Evolutionary conservation across 495 filamentous ascomycete genomes (phyloP), one percentile per base, ranked within the genome.

Genomic region (Penicillium psychrofluorescens): DNA sequence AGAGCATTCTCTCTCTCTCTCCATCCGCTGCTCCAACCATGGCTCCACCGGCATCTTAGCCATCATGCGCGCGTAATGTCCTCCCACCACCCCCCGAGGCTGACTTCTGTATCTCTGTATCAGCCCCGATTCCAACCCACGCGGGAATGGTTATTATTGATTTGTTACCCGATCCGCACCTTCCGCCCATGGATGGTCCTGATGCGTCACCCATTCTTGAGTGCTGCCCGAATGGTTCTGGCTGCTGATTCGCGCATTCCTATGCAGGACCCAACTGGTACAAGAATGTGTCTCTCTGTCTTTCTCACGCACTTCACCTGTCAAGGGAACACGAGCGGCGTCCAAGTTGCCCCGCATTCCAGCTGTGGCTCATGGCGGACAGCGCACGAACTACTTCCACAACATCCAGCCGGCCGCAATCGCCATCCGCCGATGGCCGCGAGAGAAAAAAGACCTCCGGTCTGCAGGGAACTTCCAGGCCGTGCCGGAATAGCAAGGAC

Each of bases 51-150:
- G 22, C 22, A 22, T 22, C 22, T 22, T 54, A 51, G 41, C 42
- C 48, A 54, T 57, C 51, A 57, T 48, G 42, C 48, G 48, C 51
- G 40, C 45, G 48, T 58, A 52, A 58, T 55, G 28, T 44, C 42
- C 36, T 35, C 29, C 35, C 36, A 38, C 11, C 35, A 11, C 32
- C 41, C 36, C 50, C 43, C 44, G 44, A 37, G 38, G 29, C 7
- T 27, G 29, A 40, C 34, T 29, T 33, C 28, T 32, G 29, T 12
- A 40, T 28, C 31, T n/a, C 44, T 22, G 22, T 22, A 31, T 52
- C 46, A 49, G 56, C 38, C 54, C 38, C 44, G 43, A 52, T 54
- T 40, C 22, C 11, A 43, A 44, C 39, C 38, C 33, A 35, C 39
- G 22, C 22, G 22, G 22, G 22, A 22, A 22, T 4, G 22, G 22